Evolutionary conservation across 2,329 filamentous ascomycete genomes (phyloP).

Genomic region (Dryadomyces quercivorus): DNA sequence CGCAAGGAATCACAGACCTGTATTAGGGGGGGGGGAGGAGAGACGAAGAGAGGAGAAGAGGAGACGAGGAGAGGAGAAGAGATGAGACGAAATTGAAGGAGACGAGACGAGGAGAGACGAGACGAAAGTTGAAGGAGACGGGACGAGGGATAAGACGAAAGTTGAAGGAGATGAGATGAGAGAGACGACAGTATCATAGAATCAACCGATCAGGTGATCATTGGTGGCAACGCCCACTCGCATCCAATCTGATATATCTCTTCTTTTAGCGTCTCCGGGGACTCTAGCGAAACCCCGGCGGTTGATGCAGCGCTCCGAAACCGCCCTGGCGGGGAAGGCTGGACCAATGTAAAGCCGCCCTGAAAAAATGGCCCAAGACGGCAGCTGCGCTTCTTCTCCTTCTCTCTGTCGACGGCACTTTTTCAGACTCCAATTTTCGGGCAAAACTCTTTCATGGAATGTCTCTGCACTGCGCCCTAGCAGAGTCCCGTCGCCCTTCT

Average conservation of each 20-base stretch:
- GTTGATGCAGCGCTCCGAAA: slow-evolving; percentile 3
- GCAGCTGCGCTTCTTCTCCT: background rate
- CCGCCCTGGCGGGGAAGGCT: background rate
- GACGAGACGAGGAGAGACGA: too few species aligned
- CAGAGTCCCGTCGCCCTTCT: background rate
- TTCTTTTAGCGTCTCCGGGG: slow-evolving; percentile 4
- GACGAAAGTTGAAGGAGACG: too few species aligned
- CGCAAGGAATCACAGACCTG: slow-evolving; percentile 10
- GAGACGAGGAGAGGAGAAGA: background rate
- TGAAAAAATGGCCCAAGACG: too few species aligned
- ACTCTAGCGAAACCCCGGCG: slow-evolving; percentile 9
- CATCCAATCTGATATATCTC: too few species aligned
- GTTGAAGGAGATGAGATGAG: too few species aligned
- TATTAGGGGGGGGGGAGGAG: slow-evolving; percentile 4
- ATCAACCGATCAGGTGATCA: too few species aligned
- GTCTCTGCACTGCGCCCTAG: background rate
- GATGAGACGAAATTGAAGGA: too few species aligned
- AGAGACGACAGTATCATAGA: too few species aligned
- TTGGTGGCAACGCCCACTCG: too few species aligned
- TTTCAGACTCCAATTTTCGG: too few species aligned
- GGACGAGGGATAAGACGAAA: too few species aligned
- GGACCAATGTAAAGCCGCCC: too few species aligned
- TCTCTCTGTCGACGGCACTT: background rate
- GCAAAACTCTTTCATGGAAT: background rate
- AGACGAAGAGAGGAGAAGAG: background rate